These are phyloP conservation scores for Globisporangium perplexum DNA, from an alignment of 352 stramenopile genomes.

Conservation along the genomic window DNA sequence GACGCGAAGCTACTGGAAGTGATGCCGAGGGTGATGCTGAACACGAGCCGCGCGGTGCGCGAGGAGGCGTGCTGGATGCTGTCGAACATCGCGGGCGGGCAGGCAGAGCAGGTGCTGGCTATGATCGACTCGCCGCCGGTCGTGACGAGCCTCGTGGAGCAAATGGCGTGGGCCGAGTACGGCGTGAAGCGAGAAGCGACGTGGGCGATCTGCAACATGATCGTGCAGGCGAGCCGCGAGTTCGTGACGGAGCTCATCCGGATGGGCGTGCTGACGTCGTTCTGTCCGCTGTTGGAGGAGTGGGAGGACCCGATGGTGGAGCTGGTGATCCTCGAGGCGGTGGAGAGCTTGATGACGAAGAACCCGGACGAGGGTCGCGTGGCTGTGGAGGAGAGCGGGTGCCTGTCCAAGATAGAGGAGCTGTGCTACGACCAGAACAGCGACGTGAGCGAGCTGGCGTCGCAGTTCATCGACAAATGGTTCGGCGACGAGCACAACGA, in stretches of 20 bases:
- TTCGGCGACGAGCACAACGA: constrained; percentile 50
- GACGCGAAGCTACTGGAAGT: constrained; percentile 75
- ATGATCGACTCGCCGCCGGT: constrained; percentile 72
- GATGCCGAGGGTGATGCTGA: constrained; percentile 78
- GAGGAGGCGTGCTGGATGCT: constrained; percentile 88
- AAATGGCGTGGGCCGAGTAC: constrained; percentile 86
- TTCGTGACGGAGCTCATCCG: constrained; percentile 62
- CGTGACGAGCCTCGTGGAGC: constrained; percentile 59
- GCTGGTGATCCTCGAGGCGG: constrained; percentile 77
- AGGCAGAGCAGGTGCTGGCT: constrained; percentile 65
- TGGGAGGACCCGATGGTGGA: constrained; percentile 85
- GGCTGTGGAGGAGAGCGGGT: constrained; percentile 75
- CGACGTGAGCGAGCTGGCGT: constrained; percentile 65
- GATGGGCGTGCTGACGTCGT: constrained; percentile 70
- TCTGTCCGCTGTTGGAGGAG: constrained; percentile 70
- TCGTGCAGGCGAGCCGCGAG: constrained; percentile 54
- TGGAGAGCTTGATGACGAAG: constrained; percentile 70
- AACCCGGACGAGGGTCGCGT: constrained; percentile 51
- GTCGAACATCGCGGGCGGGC: constrained; percentile 76
- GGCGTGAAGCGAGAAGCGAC: constrained; percentile 79
- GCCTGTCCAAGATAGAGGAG: constrained; percentile 72
- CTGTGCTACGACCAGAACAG: constrained; percentile 80
- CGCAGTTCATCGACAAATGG: constrained; percentile 80
- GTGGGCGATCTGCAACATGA: constrained; percentile 86
- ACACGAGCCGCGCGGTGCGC: constrained; percentile 68